Conservation (phyloP, 495 filamentous ascomycete genomes). For the Penicillium ucsense region DNA sequence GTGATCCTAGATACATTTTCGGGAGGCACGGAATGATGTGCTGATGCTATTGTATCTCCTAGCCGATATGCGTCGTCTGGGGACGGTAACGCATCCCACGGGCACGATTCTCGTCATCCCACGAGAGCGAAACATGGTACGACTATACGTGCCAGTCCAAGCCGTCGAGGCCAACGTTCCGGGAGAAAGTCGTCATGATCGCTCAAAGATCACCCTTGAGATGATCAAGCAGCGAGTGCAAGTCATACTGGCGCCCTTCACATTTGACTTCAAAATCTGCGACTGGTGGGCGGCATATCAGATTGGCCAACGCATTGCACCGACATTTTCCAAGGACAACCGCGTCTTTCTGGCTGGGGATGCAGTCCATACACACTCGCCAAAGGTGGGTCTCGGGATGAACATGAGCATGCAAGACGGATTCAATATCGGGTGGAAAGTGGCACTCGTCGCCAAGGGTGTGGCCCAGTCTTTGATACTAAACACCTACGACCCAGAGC, state of each 20-base stretch:
- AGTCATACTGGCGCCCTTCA: slow-evolving; percentile 51
- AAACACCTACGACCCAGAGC: slow-evolving; percentile 63
- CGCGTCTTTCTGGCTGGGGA: slow-evolving; percentile 73
- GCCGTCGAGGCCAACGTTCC: slow-evolving; percentile 5
- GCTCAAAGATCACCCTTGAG: slow-evolving; percentile 49
- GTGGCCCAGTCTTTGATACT: slow-evolving; percentile 46
- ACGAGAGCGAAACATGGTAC: slow-evolving; percentile 53
- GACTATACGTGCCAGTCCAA: slow-evolving; percentile 62
- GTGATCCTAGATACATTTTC: background rate
- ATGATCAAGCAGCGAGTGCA: slow-evolving; percentile 50
- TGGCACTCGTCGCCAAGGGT: slow-evolving; percentile 55
- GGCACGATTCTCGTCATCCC: slow-evolving; percentile 62
- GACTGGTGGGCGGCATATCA: slow-evolving; percentile 51
- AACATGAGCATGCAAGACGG: slow-evolving; percentile 76
- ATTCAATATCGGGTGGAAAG: slow-evolving; percentile 74
- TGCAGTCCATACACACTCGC: slow-evolving; percentile 73
- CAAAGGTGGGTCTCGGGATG: slow-evolving; percentile 82
- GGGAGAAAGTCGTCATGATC: slow-evolving; percentile 21
- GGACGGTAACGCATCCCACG: slow-evolving; percentile 47
- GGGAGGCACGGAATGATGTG: background rate
- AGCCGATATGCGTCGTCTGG: slow-evolving; percentile 53
- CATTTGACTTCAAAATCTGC: slow-evolving; percentile 48
- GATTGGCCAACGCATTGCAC: slow-evolving; percentile 65
- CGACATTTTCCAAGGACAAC: slow-evolving; percentile 53
- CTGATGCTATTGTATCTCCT: background rate